These are phyloP conservation scores for Dinochytrium kinnereticum DNA, from an alignment of 371 early-diverging fungal species.

Conservation along the genomic window DNA sequence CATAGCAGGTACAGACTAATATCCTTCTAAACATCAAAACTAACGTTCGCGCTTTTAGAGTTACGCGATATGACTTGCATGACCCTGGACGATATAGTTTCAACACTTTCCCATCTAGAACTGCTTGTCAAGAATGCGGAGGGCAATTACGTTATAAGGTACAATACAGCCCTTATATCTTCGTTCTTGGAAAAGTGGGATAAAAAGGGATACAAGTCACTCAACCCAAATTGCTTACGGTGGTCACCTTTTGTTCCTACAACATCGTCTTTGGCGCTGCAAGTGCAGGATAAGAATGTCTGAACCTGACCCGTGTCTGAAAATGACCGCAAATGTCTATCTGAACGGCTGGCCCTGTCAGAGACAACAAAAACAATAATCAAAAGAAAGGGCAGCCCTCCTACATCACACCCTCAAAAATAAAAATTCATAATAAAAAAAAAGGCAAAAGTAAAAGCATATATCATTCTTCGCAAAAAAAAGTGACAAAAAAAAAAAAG, in stretches of 20 bases:
- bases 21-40: no score
- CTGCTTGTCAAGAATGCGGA: constrained; percentile 65
- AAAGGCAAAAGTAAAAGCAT: no score
- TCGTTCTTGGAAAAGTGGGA: constrained; percentile 32
- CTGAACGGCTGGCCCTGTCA: no score
- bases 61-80: constrained; percentile 86
- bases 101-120: constrained; percentile 90
- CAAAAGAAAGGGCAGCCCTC: no score
- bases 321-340: no score
- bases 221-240: constrained; percentile 39
- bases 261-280: not conserved
- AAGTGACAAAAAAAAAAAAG: not conserved
- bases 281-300: not conserved
- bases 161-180: constrained; percentile 27
- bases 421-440: not conserved
- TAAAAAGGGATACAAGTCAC: constrained; percentile 35
- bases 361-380: no score
- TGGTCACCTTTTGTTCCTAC: constrained; percentile 25
- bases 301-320: no score
- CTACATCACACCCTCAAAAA: not conserved
- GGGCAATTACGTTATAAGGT: constrained; percentile 46
- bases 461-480: no score
- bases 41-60: no score
- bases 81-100: constrained; percentile 92
- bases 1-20: constrained; percentile 33